Conservation (phyloP, 805 yeast genomes). For the Lipomyces orientalis region DNA sequence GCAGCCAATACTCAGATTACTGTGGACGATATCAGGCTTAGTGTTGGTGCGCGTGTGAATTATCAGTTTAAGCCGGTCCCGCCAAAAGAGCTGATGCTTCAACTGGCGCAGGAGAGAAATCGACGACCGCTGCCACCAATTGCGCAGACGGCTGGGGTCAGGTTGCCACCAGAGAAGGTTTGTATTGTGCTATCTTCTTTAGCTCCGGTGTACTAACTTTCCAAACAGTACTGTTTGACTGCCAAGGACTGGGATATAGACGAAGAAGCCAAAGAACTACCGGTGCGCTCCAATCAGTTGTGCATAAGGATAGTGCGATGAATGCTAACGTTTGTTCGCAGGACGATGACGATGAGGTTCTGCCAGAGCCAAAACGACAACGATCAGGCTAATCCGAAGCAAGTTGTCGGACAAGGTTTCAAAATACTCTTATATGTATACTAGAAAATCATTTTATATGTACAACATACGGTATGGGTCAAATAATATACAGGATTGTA, state of each 20-base stretch:
- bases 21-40: conserved; percentile 89
- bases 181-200: neutral
- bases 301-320: neutral
- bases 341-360: conserved; percentile 13
- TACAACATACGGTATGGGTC: neutral
- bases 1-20: conserved; percentile 52
- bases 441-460: neutral
- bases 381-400: neutral
- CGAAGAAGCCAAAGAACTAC: conserved; percentile 50
- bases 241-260: conserved; percentile 74
- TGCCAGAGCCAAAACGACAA: conserved; percentile 17
- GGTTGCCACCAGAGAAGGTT: conserved; percentile 88
- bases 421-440: neutral
- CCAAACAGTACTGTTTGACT: conserved; percentile 75
- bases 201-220: neutral
- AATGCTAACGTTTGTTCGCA: neutral
- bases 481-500: neutral
- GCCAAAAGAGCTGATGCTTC: conserved; percentile 88
- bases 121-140: conserved; percentile 89
- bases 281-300: conserved; percentile 1
- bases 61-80: conserved; percentile 96
- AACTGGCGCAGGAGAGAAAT: conserved; percentile 90
- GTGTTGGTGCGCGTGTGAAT: conserved; percentile 92
- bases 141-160: conserved; percentile 76
- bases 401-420: neutral